Conservation (phyloP, 768 basidiomycete species). For the Mycena epipterygia region DNA sequence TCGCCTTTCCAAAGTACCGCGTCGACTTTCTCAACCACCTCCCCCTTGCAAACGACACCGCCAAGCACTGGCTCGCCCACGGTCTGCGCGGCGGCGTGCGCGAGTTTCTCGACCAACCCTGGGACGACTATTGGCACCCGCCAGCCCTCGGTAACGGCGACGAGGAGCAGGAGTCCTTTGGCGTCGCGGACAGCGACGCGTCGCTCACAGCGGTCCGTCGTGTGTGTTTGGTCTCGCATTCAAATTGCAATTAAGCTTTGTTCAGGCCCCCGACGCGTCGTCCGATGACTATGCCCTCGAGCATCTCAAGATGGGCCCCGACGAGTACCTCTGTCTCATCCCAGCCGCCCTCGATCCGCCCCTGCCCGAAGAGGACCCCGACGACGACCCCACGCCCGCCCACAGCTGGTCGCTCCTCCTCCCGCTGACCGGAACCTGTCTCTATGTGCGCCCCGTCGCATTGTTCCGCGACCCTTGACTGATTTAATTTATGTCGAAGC, state of each 20-base stretch:
- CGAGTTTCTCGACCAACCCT: conserved; percentile 82
- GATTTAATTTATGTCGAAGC: conserved; percentile 62
- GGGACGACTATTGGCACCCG: conserved; percentile 58
- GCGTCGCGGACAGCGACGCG: conserved; percentile 51
- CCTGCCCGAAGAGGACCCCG: conserved; percentile 63
- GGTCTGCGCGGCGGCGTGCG: conserved; percentile 82
- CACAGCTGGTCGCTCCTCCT: conserved; percentile 88
- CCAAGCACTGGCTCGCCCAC: conserved; percentile 77
- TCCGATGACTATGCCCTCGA: conserved; percentile 69
- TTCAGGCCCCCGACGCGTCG: conserved; percentile 35
- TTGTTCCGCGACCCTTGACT: conserved; percentile 41
- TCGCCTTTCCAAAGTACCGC: conserved; percentile 86
- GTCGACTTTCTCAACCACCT: conserved; percentile 84
- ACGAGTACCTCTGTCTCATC: conserved; percentile 84
- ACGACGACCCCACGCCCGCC: conserved; percentile 74
- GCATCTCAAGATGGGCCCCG: conserved; percentile 80
- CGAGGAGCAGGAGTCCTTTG: conserved; percentile 51
- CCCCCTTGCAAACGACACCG: conserved; percentile 81
- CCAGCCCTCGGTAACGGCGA: conserved; percentile 63
- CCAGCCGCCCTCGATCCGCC: conserved; percentile 70
- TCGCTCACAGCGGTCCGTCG: conserved; percentile 37
- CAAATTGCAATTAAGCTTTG: conserved; percentile 17
- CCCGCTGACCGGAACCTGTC: conserved; percentile 83
- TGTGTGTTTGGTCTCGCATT: conserved; percentile 39
- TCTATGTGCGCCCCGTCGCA: conserved; percentile 75